Percentiles rank a stretch among this genome's conserved stretches.
These are phyloP conservation scores for Fragaria iinumae DNA, from an alignment of 306 rosid genomes.

Conservation along the genomic window DNA sequence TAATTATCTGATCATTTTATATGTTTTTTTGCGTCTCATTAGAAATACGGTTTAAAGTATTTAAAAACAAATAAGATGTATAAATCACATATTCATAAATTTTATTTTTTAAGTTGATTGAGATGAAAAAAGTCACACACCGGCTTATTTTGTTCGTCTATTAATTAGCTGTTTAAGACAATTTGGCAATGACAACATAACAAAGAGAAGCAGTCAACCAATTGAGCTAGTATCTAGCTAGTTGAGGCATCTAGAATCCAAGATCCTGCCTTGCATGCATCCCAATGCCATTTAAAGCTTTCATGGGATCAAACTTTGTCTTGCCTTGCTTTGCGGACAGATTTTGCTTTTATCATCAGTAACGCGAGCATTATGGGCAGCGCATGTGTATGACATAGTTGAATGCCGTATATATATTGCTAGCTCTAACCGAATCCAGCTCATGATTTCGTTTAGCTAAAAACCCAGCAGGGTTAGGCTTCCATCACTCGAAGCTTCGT, in stretches of 20 bases:
- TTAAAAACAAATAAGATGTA: neutral
- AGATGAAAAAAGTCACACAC: neutral
- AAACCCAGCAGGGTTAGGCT: neutral
- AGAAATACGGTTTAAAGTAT: neutral
- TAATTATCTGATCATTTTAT: neutral
- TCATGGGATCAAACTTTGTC: neutral
- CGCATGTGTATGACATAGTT: neutral
- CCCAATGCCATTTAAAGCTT: neutral
- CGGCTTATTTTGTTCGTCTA: neutral
- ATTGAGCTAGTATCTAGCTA: neutral
- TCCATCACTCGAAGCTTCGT: neutral
- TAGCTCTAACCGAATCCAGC: neutral
- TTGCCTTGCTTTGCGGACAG: neutral
- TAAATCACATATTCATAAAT: accelerated
- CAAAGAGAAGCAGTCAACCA: too few species aligned
- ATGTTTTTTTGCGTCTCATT: neutral
- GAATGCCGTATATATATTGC: neutral
- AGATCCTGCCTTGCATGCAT: neutral
- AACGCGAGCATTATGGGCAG: neutral
- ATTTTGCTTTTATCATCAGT: neutral
- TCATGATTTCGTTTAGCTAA: neutral
- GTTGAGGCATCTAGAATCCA: neutral
- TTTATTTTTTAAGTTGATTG: accelerated
- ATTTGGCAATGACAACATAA: neutral
- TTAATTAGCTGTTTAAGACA: neutral